Evolutionary conservation across 192 early-diverging fungal species (phyloP).

Genomic region (Piromyces sp.): DNA sequence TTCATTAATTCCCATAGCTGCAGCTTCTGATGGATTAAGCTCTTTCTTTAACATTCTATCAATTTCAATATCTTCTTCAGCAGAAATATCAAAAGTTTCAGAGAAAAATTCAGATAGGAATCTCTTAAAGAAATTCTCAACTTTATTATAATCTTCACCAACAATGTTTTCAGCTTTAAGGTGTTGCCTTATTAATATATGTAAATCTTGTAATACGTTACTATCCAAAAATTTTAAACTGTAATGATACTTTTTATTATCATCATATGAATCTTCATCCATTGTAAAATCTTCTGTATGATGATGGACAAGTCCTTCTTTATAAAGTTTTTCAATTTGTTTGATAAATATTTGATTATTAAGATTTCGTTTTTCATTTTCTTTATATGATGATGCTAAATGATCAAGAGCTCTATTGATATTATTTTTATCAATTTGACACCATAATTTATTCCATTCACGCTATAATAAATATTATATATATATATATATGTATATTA

Average conservation of each 20-base stretch:
- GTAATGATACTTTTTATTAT: neutral
- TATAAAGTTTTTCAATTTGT: conserved; percentile 73
- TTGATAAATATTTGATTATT: conserved; percentile 53
- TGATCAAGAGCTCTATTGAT: conserved; percentile 89
- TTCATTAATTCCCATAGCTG: neutral
- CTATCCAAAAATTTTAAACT: neutral
- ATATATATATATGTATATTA: too few species aligned
- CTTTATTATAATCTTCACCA: neutral
- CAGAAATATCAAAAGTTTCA: neutral
- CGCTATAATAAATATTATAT: conserved; percentile 29
- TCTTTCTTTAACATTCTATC: neutral
- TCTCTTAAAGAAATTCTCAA: neutral
- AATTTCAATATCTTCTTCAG: neutral
- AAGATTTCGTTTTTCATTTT: conserved; percentile 62
- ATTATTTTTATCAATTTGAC: conserved; percentile 82
- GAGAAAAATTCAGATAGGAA: neutral
- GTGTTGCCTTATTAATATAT: neutral
- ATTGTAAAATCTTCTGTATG: neutral
- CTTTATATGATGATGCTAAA: conserved; percentile 80
- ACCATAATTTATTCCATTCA: conserved; percentile 94
- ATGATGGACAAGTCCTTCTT: conserved; percentile 12
- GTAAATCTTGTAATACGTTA: neutral
- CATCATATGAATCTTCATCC: neutral
- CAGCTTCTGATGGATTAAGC: neutral
- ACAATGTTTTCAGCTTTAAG: neutral